Evolutionary conservation across 192 early-diverging fungal species (phyloP), one percentile per base, ranked within the genome.

Genomic region (Endogone sp.): DNA sequence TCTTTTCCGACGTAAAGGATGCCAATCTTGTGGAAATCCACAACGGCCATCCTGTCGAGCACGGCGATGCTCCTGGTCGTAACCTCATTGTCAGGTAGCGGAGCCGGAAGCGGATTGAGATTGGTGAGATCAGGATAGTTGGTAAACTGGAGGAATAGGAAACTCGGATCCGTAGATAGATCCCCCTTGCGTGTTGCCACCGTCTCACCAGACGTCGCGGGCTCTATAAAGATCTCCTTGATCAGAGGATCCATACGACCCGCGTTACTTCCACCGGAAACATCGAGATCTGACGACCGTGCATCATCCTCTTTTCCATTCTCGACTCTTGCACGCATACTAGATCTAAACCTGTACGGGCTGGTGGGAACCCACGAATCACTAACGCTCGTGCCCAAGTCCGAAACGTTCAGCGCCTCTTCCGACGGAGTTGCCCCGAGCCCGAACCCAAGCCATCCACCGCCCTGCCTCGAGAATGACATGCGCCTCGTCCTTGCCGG

Each of bases 21-120:
- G 16, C 95, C 95, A 71, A 98, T 92, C 81, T 99, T 99, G 83
- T 98, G 93, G 68, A 95, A 86, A 75, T 99, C 95, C 3, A 94
- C 88, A 2, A 94, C 91, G 3, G 95, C 90, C 2, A 88, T 96
- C 37, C 82, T 84, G 79, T 99, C 97, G 68, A 99, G 79, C 3
- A 92, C 89, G 22, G 85, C 87, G 29, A 99, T 64, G 8, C 90
- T 88, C 25, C 97, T 87, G 10, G 75, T 80, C 4, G 90, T 89
- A 4, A 86, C 78, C 56, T 95, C 94, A 65, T 93, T 87, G 20
- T 91, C 85, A 4, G 95, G 89, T 30, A 97, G 75, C n/a, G 70
- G 72, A 4, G 72, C 70, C 4, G 95, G 88, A 29, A 97, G 75
- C 25, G 73, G 72, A 2, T 72, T 71, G 13, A 60, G 32, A 26